Conservation (phyloP, 164 flowering plant genomes). For the Taxillus chinensis region DNA sequence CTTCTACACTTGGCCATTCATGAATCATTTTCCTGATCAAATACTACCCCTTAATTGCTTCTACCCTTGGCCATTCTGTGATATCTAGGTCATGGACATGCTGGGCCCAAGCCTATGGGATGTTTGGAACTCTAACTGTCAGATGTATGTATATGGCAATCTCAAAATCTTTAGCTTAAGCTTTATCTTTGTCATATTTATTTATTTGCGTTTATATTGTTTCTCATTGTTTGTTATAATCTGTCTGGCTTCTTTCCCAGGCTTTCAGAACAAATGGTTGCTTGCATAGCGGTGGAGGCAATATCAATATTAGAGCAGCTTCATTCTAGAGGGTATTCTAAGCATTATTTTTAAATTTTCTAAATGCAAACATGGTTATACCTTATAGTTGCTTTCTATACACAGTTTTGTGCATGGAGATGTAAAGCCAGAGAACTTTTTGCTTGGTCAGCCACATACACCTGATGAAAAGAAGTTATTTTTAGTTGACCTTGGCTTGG, state of each 20-base stretch:
- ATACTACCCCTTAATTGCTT: no score
- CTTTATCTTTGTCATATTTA: no score
- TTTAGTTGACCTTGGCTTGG: slow-evolving; percentile 51
- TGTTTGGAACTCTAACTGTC: slow-evolving; percentile 40
- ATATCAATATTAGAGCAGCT: slow-evolving; percentile 48
- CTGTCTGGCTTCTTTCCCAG: slow-evolving; percentile 12
- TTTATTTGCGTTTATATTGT: no score
- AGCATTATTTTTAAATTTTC: not conserved
- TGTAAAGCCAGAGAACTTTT: slow-evolving; percentile 57
- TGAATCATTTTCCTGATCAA: no score
- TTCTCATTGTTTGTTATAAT: not conserved
- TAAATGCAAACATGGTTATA: not conserved
- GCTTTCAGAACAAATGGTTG: slow-evolving; percentile 46
- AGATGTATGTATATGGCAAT: slow-evolving; percentile 21
- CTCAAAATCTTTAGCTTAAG: not conserved
- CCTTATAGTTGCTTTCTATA: not conserved
- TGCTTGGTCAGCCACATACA: slow-evolving; percentile 47
- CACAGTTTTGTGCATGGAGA: slow-evolving; percentile 57
- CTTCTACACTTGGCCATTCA: not conserved
- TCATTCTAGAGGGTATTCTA: slow-evolving; percentile 39
- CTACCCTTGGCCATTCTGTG: no score
- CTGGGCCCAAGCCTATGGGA: slow-evolving; percentile 63
- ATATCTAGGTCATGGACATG: slow-evolving; percentile 47
- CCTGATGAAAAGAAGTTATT: slow-evolving; percentile 39
- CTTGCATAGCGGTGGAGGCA: slow-evolving; percentile 56